Conservation (phyloP, 2,329 filamentous ascomycete species). For the Colletotrichum sp. region DNA sequence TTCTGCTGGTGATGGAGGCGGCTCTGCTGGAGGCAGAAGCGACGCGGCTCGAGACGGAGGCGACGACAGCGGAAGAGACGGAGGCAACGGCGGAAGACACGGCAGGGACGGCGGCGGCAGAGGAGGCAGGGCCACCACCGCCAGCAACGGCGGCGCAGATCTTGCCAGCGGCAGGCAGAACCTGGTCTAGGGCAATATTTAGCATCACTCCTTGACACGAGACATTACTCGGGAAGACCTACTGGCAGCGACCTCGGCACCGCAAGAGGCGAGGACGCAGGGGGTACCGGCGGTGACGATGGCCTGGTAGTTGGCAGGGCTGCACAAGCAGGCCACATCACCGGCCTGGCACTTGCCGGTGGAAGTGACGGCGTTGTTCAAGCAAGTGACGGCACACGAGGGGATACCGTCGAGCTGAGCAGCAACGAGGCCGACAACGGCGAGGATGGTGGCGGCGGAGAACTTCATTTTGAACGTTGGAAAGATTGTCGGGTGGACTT, state of each 20-base stretch:
- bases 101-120: neutral
- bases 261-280: conserved; percentile 9
- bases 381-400: neutral
- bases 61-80: neutral
- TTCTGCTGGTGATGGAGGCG: neutral
- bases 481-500: neutral
- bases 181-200: neutral
- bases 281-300: neutral
- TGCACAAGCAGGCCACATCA: conserved; percentile 4
- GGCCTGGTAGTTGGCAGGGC: conserved; percentile 2
- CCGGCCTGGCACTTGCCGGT: neutral
- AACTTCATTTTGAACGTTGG: conserved; percentile 17
- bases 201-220: neutral
- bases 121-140: neutral
- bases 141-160: neutral
- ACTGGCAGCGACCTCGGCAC: conserved; percentile 3
- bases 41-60: neutral
- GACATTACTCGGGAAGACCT: neutral
- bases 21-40: neutral
- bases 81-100: neutral
- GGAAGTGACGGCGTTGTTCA: conserved; percentile 1
- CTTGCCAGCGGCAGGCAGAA: conserved; percentile 7
- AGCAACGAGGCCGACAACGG: conserved; percentile 14
- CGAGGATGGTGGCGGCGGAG: conserved; percentile 6
- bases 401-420: conserved; percentile 15